Base-by-base conservation (phyloP, 805 yeast species). In the Metschnikowia rubicola region DNA sequence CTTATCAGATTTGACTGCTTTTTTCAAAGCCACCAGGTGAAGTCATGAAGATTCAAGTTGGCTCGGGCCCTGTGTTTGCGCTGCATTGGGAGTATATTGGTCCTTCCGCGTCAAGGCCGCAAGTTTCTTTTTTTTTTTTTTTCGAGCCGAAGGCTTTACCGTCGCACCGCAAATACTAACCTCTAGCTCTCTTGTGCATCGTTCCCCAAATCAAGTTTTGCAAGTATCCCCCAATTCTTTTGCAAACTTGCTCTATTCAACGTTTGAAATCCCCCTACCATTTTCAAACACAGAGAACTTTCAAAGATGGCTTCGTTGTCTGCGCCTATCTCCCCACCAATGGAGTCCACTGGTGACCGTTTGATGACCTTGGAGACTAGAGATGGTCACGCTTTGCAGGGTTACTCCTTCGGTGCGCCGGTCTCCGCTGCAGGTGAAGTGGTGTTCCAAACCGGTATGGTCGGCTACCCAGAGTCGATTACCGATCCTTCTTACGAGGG, bases 391-490 rank as follows among this genome's bases (percentile, higher is more conserved):
- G 80, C 84, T 48, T 78, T 92, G 59, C 94, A 89, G 71, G 99
- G 99, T 72, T 89, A 86, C 74, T 92, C 98, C 17, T 94, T 94
- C 62, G 99, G 99, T 77, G 96, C 98, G 46, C 84, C 84, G 53
- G 81, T 77, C 51, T 68, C 96, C 26, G 81, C 83, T 47, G 95
- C 98, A 47, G 99, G 99, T 79, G 99, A 94, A 74, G 81, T 95
- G 61, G 99, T 94, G 51, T 94, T 94, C 82, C 98, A 95, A 73
- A 94, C 99, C 54, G 98, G 99, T 76, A 91, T 94, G 97, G 98
- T 94, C 59, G 99, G 99, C 53, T 94, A 94, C 68, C 99, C 98
- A 36, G 99, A 94, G 71, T 84, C 97, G 44, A 81, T 94, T 68
- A 90, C 99, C 35, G 99, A 94, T 71, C 99, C 99, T 51, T 94